phyloP scores from a whole-genome alignment of 2,329 filamentous ascomycete genomes.

The Microcyclosporella mali region DNA sequence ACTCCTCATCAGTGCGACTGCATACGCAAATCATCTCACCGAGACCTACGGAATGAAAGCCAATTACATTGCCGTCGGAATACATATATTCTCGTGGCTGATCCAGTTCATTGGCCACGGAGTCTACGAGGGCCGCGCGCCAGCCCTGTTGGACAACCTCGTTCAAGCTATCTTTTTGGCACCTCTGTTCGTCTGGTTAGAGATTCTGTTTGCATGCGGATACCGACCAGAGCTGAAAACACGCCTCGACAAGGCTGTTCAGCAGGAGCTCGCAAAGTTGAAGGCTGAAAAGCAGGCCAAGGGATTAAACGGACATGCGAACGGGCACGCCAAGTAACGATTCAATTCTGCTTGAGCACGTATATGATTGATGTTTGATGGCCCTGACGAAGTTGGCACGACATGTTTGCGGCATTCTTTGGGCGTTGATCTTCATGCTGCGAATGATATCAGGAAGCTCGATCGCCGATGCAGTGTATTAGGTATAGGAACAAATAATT shows the following conservation, averaged over 20 bases:
- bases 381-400: too few relatives aligned
- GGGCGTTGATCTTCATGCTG: too few relatives aligned
- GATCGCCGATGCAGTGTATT: too few relatives aligned
- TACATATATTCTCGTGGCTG: conserved; percentile 74
- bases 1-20: conserved; percentile 68
- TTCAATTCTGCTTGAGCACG: background rate
- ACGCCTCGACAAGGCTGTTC: conserved; percentile 69
- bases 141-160: conserved; percentile 83
- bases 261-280: conserved; percentile 71
- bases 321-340: conserved; percentile 20
- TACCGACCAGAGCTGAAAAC: conserved; percentile 83
- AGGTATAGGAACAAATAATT: too few relatives aligned
- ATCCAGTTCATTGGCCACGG: conserved; percentile 90
- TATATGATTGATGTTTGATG: conserved; percentile 1
- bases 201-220: conserved; percentile 81
- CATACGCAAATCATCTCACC: conserved; percentile 68
- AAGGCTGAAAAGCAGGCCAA: conserved; percentile 50
- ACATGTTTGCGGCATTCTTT: too few relatives aligned
- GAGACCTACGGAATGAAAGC: conserved; percentile 54
- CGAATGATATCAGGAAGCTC: too few relatives aligned
- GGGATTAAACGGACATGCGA: conserved; percentile 16
- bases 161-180: conserved; percentile 88
- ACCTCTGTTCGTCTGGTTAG: conserved; percentile 95
- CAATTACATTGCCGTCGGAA: conserved; percentile 59
- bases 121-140: conserved; percentile 78